Evolutionary conservation across 768 basidiomycete genomes (phyloP).

Genomic region (Suillus occidentalis): DNA sequence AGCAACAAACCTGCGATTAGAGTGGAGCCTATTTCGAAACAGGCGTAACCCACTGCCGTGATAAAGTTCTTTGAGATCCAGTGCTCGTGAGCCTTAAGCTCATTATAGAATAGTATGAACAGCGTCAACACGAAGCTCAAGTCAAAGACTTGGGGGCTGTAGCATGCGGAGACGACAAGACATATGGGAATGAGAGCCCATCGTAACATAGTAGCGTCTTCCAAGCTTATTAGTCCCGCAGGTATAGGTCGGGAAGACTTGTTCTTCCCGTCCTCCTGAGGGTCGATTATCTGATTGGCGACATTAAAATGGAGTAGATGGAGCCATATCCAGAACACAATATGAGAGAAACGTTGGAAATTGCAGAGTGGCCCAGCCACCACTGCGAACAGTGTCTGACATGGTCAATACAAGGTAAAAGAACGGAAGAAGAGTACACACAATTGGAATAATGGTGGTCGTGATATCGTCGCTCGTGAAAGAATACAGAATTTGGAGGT

Average conservation of each 20-base stretch:
- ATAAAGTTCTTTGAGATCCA: conserved; percentile 31
- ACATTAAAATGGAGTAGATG: conserved; percentile 46
- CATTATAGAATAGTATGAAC: conserved; percentile 40
- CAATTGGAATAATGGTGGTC: conserved; percentile 48
- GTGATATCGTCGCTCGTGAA: conserved; percentile 49
- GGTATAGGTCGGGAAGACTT: conserved; percentile 48
- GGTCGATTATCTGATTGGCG: conserved; percentile 43
- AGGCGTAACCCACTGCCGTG: conserved; percentile 33
- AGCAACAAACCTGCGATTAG: conserved; percentile 32
- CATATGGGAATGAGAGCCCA: conserved; percentile 38
- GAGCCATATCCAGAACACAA: conserved; percentile 44
- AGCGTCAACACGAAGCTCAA: conserved; percentile 30
- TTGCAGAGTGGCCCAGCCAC: conserved; percentile 32
- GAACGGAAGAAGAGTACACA: conserved; percentile 22
- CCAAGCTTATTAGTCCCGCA: conserved; percentile 39
- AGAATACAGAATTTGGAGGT: conserved; percentile 35
- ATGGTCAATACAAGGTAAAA: neutral
- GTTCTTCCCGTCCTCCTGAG: conserved; percentile 45
- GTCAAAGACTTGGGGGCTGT: conserved; percentile 31
- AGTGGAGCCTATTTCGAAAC: conserved; percentile 34
- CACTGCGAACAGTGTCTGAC: conserved; percentile 34
- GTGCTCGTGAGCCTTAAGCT: conserved; percentile 27
- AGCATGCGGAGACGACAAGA: conserved; percentile 33
- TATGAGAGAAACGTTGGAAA: conserved; percentile 20
- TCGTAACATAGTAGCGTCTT: conserved; percentile 35